A percentile compares a stretch with the other conserved stretches of the same genome.
These are phyloP conservation scores for Kondoa malvinella DNA, from an alignment of 768 basidiomycete genomes.

Conservation along the genomic window DNA sequence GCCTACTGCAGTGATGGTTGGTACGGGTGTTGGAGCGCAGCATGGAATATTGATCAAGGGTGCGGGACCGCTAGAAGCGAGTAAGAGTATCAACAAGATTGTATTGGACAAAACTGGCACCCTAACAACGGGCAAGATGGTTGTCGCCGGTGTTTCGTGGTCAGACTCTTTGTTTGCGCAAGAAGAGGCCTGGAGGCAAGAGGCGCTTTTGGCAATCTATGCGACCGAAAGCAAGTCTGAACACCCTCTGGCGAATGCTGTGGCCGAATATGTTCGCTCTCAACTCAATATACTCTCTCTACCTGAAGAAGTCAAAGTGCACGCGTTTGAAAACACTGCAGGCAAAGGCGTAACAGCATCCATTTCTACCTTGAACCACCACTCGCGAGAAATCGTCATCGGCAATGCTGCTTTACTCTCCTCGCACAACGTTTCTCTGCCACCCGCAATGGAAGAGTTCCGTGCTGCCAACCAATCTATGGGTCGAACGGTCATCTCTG, in stretches of 20 bases:
- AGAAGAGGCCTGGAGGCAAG: conserved; percentile 22
- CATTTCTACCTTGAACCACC: conserved; percentile 32
- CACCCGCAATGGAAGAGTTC: conserved; percentile 47
- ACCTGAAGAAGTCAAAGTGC: conserved; percentile 44
- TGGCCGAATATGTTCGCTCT: conserved; percentile 63
- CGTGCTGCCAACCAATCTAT: conserved; percentile 50
- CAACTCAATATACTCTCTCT: conserved; percentile 36
- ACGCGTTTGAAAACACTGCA: conserved; percentile 68
- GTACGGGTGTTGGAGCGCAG: conserved; percentile 87
- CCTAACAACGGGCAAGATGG: conserved; percentile 83
- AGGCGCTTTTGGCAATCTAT: conserved; percentile 60
- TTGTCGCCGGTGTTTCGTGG: conserved; percentile 63
- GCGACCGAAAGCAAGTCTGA: conserved; percentile 82
- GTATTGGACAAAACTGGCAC: conserved; percentile 97
- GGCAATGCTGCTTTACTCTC: conserved; percentile 57
- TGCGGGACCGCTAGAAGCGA: conserved; percentile 81
- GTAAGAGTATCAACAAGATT: conserved; percentile 59
- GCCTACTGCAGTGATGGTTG: conserved; percentile 98
- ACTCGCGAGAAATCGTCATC: conserved; percentile 41
- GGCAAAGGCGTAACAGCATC: conserved; percentile 48
- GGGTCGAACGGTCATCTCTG: conserved; percentile 75
- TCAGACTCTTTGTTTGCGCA: conserved; percentile 25
- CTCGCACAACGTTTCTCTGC: conserved; percentile 37
- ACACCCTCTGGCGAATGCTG: conserved; percentile 87
- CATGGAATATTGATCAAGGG: conserved; percentile 98